These are phyloP conservation scores for Boletellus deceptivus DNA, from an alignment of 1,284 basidiomycete genomes.

Conservation along the genomic window DNA sequence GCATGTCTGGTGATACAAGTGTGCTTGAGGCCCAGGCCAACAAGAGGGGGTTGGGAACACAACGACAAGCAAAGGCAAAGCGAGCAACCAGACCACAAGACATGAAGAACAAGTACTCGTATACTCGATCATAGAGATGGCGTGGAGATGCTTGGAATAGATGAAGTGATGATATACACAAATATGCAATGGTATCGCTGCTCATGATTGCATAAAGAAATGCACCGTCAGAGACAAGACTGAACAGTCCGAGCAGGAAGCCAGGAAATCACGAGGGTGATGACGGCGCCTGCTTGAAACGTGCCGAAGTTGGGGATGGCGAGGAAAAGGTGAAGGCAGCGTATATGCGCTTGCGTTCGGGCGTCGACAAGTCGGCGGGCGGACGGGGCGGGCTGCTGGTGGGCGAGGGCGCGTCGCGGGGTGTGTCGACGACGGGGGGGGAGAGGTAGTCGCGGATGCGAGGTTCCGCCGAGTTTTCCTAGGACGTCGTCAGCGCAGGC, in stretches of 20 bases:
- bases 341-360: slow-evolving; percentile 66
- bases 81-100: slow-evolving; percentile 27
- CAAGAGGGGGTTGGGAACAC: slow-evolving; percentile 27
- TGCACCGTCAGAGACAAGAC: background rate
- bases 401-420: slow-evolving; percentile 12
- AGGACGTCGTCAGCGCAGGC: slow-evolving; percentile 13
- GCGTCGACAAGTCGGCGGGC: slow-evolving; percentile 54
- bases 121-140: slow-evolving; percentile 27
- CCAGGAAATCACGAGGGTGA: slow-evolving; percentile 14
- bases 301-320: slow-evolving; percentile 57
- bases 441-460: slow-evolving; percentile 53
- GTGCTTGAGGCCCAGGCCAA: slow-evolving; percentile 30
- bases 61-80: slow-evolving; percentile 29
- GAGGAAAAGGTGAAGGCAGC: slow-evolving; percentile 75
- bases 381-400: slow-evolving; percentile 28
- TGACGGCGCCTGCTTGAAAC: slow-evolving; percentile 39
- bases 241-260: slow-evolving; percentile 14
- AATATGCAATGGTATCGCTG: slow-evolving; percentile 32
- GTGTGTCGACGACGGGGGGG: slow-evolving; percentile 28
- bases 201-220: slow-evolving; percentile 9
- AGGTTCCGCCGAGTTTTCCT: slow-evolving; percentile 53
- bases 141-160: slow-evolving; percentile 30
- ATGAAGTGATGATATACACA: slow-evolving; percentile 37
- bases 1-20: slow-evolving; percentile 33
- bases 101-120: slow-evolving; percentile 25